phyloP scores from a whole-genome alignment of 179 eudicot species.

The Beta lomatogona region DNA sequence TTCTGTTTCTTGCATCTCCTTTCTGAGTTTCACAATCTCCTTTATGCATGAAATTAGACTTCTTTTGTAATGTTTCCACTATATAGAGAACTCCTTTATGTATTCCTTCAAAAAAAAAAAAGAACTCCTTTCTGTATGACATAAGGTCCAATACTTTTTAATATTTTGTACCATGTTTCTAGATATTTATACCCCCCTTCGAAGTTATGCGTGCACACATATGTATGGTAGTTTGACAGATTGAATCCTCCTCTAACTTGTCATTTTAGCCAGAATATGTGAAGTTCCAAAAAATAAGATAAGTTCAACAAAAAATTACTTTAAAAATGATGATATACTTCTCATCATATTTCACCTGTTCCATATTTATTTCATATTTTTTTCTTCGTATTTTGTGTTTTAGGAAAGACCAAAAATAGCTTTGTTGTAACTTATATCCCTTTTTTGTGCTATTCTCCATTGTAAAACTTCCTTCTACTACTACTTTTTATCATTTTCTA shows the following conservation, averaged over 20 bases:
- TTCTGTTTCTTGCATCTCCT: slow-evolving; percentile 22
- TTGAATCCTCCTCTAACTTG: neutral
- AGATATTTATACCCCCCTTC: neutral
- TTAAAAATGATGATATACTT: too few species aligned
- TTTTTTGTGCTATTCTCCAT: too few species aligned
- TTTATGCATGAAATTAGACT: slow-evolving; percentile 1
- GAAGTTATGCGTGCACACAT: neutral
- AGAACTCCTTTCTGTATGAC: neutral
- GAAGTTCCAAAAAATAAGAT: too few species aligned
- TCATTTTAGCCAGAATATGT: too few species aligned
- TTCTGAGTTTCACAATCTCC: neutral
- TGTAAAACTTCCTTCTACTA: too few species aligned
- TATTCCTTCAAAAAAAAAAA: neutral
- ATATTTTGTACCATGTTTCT: neutral
- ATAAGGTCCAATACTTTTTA: neutral
- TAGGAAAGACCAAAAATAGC: too few species aligned
- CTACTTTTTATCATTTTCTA: too few species aligned
- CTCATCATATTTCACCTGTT: too few species aligned
- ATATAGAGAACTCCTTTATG: neutral
- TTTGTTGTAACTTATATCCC: too few species aligned
- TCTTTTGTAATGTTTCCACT: slow-evolving; percentile 1
- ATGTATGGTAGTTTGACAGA: neutral
- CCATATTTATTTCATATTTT: too few species aligned
- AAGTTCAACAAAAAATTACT: too few species aligned
- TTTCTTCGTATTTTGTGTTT: too few species aligned